Conservation (phyloP, 2,329 filamentous ascomycete genomes). For the Trichoderma harzianum region DNA sequence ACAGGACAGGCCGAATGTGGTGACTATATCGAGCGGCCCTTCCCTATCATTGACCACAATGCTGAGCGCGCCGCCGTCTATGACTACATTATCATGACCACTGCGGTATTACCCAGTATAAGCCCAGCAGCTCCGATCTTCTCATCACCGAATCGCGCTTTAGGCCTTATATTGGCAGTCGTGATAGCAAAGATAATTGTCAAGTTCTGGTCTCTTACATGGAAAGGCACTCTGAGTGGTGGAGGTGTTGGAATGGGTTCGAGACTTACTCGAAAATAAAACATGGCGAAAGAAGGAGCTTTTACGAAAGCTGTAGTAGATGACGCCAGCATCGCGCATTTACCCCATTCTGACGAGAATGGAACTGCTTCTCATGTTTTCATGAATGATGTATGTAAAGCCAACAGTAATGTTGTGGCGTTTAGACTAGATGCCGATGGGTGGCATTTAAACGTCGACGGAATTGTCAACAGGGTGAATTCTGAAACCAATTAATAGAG, state of each 20-base stretch:
- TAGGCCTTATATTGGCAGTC: conserved; percentile 20
- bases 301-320: no score
- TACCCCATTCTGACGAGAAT: no score
- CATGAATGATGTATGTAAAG: no score
- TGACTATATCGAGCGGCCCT: not conserved
- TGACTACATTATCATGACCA: not conserved
- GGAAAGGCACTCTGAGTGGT: no score
- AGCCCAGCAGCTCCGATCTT: not conserved
- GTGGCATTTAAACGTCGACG: conserved; percentile 17
- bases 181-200: no score
- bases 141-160: conserved; percentile 19
- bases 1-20: not conserved
- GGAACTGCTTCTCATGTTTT: no score
- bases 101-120: not conserved
- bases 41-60: not conserved
- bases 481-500: not conserved
- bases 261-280: no score
- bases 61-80: not conserved
- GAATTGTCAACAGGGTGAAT: conserved; percentile 12
- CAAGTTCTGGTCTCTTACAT: no score
- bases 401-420: no score
- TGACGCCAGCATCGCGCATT: no score
- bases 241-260: no score
- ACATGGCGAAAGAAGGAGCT: no score
- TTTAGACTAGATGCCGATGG: conserved; percentile 18